phyloP scores from a whole-genome alignment of 2,329 filamentous ascomycete species.

The Aspergillus sp. region DNA sequence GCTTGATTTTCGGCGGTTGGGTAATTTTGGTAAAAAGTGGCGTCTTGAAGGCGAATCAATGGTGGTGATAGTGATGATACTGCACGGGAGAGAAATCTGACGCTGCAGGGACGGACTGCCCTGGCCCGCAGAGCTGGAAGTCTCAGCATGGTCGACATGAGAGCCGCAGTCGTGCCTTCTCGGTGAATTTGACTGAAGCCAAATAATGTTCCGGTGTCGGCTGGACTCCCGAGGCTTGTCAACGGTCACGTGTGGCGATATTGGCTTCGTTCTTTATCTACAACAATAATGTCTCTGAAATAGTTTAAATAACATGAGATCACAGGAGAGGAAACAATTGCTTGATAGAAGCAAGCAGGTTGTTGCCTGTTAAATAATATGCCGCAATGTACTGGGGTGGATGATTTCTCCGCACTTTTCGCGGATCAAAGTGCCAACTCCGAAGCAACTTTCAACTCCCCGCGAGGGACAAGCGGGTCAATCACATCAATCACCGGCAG shows the following conservation, averaged over 20 bases:
- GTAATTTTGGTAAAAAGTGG: slow-evolving; percentile 80
- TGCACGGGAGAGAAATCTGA: slow-evolving; percentile 19
- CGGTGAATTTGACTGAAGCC: background rate
- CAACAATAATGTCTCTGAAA: background rate
- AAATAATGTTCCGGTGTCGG: slow-evolving; percentile 13
- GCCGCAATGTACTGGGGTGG: background rate
- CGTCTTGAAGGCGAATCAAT: slow-evolving; percentile 74
- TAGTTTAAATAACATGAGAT: too few relatives aligned
- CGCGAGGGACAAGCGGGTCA: background rate
- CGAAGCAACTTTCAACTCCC: background rate
- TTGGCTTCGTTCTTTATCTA: background rate
- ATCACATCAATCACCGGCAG: background rate
- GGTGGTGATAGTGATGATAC: slow-evolving; percentile 45
- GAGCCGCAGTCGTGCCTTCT: background rate
- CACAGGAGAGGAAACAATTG: background rate
- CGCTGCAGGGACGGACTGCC: slow-evolving; percentile 16
- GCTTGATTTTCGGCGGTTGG: slow-evolving; percentile 56
- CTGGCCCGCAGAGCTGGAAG: slow-evolving; percentile 15
- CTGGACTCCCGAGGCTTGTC: slow-evolving; percentile 8
- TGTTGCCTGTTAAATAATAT: background rate
- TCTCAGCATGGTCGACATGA: slow-evolving; percentile 9
- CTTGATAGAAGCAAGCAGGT: background rate
- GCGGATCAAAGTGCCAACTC: slow-evolving; percentile 9
- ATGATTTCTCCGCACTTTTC: slow-evolving; percentile 7
- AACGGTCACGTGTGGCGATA: background rate